Evolutionary conservation across 1,139 yeast species (phyloP).

Genomic region (Kodamaea alishanica): DNA sequence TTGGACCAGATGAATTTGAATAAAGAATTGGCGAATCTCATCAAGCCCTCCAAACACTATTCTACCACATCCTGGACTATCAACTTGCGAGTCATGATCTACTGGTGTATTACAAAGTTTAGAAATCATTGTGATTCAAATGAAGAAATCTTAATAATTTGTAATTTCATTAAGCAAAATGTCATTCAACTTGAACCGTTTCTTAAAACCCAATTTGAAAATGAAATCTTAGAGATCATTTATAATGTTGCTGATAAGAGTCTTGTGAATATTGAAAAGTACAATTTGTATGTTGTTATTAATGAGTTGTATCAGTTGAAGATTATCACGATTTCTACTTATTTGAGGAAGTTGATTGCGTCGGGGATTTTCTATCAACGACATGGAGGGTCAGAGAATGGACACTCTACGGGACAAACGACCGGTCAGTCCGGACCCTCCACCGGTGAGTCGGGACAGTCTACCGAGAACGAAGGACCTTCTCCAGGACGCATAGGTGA

Average conservation of each 20-base stretch:
- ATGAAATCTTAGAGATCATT: conserved; percentile 34
- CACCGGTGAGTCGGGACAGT: too few species aligned
- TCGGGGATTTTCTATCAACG: conserved; percentile 70
- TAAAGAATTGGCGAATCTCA: conserved; percentile 27
- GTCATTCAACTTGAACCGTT: conserved; percentile 26
- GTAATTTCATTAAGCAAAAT: conserved; percentile 37
- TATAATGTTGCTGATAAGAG: conserved; percentile 21
- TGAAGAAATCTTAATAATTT: conserved; percentile 34
- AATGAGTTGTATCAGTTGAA: conserved; percentile 52
- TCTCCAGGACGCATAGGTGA: conserved; percentile 5
- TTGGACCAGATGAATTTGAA: conserved; percentile 33
- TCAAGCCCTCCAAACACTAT: conserved; percentile 22
- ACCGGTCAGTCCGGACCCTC: background rate
- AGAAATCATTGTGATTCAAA: conserved; percentile 28
- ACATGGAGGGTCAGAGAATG: conserved; percentile 14
- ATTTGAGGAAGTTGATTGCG: conserved; percentile 73
- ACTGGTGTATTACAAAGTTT: conserved; percentile 49
- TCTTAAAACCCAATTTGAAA: conserved; percentile 44
- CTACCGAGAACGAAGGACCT: conserved; percentile 4
- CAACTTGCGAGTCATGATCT: conserved; percentile 35
- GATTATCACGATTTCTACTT: conserved; percentile 59
- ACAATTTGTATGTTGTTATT: conserved; percentile 48
- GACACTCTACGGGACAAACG: conserved; percentile 6
- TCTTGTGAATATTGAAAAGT: conserved; percentile 18
- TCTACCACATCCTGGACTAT: conserved; percentile 34